Percentiles rank a stretch among this genome's conserved stretches.
Evolutionary conservation across 495 filamentous ascomycete species (phyloP).

Genomic region (Lophium mytilinum): DNA sequence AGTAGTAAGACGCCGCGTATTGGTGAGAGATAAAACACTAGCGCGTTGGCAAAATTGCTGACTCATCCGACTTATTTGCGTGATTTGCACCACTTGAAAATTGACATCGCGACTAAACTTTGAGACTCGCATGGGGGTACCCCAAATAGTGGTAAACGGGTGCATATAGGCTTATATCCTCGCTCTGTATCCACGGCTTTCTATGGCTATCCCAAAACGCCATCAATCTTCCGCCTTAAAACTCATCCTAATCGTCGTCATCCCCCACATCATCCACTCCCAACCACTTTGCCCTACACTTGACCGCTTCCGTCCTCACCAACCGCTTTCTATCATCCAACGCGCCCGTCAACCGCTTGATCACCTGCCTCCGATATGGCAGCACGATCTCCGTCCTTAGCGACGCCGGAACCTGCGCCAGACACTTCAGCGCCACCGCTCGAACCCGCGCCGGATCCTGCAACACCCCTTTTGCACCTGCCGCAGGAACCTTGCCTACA

Average conservation of each 20-base stretch:
- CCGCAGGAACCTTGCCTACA: neutral
- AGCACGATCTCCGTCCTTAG: slow-evolving; percentile 43
- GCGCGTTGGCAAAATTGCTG: too few species aligned
- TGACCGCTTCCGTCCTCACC: slow-evolving; percentile 61
- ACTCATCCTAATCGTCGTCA: slow-evolving; percentile 34
- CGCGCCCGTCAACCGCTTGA: slow-evolving; percentile 43
- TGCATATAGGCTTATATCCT: too few species aligned
- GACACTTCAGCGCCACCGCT: slow-evolving; percentile 46
- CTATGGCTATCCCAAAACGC: neutral
- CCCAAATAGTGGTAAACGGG: too few species aligned
- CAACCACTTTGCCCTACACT: slow-evolving; percentile 59
- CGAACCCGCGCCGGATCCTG: slow-evolving; percentile 42
- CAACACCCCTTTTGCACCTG: neutral
- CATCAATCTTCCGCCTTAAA: neutral
- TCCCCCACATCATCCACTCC: slow-evolving; percentile 56
- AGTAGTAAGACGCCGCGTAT: too few species aligned
- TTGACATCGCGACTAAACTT: too few species aligned
- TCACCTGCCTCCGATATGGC: slow-evolving; percentile 49
- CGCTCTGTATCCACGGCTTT: too few species aligned
- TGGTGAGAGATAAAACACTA: too few species aligned
- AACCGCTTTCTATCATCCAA: slow-evolving; percentile 62
- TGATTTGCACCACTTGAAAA: too few species aligned
- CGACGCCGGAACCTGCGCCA: slow-evolving; percentile 45
- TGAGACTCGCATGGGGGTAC: too few species aligned
- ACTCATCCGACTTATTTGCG: too few species aligned